Conservation (phyloP, 441 rosid species). For the Erodium texanum region DNA sequence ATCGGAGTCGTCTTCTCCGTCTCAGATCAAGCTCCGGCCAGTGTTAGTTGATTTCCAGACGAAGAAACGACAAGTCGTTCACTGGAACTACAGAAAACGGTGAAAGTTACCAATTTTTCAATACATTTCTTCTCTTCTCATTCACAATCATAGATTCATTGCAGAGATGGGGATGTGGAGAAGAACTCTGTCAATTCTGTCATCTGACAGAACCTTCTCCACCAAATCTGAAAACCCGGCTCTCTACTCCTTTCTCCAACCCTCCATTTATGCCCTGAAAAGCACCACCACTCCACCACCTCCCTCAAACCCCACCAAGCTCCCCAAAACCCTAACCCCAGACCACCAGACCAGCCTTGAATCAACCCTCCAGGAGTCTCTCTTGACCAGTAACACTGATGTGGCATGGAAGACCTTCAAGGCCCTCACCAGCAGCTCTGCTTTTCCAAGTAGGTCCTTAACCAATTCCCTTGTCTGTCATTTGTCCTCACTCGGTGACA, state of each 20-base stretch:
- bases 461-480: slow-evolving; percentile 63
- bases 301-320: slow-evolving; percentile 19
- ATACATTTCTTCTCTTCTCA: background rate
- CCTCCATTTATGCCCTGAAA: slow-evolving; percentile 48
- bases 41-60: too few species aligned
- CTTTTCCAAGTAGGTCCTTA: slow-evolving; percentile 49
- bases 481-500: slow-evolving; percentile 40
- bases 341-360: slow-evolving; percentile 40
- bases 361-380: slow-evolving; percentile 51
- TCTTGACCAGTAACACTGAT: slow-evolving; percentile 44
- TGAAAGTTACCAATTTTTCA: background rate
- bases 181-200: slow-evolving; percentile 23
- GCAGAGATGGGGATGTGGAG: slow-evolving; percentile 21
- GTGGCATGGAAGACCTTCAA: slow-evolving; percentile 86
- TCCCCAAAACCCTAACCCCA: slow-evolving; percentile 34
- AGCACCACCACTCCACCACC: slow-evolving; percentile 24
- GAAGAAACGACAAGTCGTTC: too few species aligned
- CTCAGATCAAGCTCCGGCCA: too few species aligned
- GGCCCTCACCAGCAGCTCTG: slow-evolving; percentile 45
- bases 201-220: slow-evolving; percentile 27
- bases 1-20: too few species aligned
- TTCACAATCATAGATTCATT: background rate
- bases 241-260: slow-evolving; percentile 77
- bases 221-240: slow-evolving; percentile 38
- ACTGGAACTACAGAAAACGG: too few species aligned